phyloP scores from a whole-genome alignment of 345 rosid species.

The Mercurialis annua region DNA sequence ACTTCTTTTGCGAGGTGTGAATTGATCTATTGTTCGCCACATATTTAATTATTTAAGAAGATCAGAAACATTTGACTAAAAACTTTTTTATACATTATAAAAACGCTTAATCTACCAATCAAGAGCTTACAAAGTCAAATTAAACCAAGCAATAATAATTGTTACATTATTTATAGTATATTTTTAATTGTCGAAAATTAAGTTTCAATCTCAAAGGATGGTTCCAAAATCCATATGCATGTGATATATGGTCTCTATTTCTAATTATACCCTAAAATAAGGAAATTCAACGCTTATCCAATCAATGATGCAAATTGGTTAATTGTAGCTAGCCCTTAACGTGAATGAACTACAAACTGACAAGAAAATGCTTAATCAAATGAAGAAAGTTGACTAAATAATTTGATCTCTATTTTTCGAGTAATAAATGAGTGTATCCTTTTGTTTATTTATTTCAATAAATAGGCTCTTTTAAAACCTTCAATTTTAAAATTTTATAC shows the following conservation, averaged over 20 bases:
- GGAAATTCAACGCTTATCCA: slow-evolving; percentile 8
- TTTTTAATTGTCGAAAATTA: neutral
- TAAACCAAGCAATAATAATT: neutral
- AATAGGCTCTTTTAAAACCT: too few species aligned
- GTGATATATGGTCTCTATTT: neutral
- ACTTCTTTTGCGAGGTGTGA: neutral
- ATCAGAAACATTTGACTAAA: neutral
- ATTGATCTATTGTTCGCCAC: neutral
- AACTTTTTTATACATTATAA: too few species aligned
- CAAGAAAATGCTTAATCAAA: neutral
- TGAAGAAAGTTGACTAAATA: neutral
- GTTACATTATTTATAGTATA: neutral
- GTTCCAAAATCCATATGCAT: neutral
- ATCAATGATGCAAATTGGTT: neutral
- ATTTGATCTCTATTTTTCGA: too few species aligned
- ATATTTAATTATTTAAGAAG: neutral
- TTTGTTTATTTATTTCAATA: too few species aligned
- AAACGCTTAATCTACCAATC: too few species aligned
- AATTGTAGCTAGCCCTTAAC: neutral
- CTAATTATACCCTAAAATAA: neutral
- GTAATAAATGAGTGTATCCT: too few species aligned
- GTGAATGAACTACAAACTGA: too few species aligned
- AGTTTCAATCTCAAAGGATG: neutral
- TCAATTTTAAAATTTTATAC: too few species aligned
- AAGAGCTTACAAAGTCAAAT: neutral